Evolutionary conservation across 2,329 filamentous ascomycete genomes (phyloP).

Genomic region (Alternaria consortialis): DNA sequence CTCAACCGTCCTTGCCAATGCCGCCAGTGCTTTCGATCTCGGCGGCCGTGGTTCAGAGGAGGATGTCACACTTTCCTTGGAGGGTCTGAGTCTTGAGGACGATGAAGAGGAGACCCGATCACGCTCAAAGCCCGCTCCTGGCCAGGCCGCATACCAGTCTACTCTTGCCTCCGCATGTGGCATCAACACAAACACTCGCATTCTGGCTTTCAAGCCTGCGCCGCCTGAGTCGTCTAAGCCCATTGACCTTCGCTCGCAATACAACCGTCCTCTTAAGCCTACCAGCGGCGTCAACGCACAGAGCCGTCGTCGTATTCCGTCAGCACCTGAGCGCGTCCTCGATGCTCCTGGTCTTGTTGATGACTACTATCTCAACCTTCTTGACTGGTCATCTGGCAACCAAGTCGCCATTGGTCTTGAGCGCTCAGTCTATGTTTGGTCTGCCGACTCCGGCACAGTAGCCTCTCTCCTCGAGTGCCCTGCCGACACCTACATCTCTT

Average conservation of each 20-base stretch:
- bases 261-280: constrained; percentile 93
- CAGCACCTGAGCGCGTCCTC: constrained; percentile 92
- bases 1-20: constrained; percentile 78
- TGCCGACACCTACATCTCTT: constrained; percentile 94
- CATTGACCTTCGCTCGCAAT: constrained; percentile 95
- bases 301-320: constrained; percentile 89
- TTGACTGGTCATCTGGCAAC: constrained; percentile 98
- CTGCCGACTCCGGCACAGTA: constrained; percentile 89
- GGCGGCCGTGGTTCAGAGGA: constrained; percentile 70
- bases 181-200: constrained; percentile 91
- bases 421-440: constrained; percentile 98
- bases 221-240: constrained; percentile 98
- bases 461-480: constrained; percentile 87
- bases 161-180: constrained; percentile 90
- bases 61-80: constrained; percentile 78
- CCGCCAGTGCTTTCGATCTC: constrained; percentile 72
- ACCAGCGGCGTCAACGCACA: constrained; percentile 78
- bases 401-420: constrained; percentile 98
- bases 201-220: constrained; percentile 97
- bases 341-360: constrained; percentile 96
- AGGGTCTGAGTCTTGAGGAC: constrained; percentile 79
- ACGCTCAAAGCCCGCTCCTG: constrained; percentile 82
- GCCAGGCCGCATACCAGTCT: constrained; percentile 89
- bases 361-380: constrained; percentile 98
- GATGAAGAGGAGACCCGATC: constrained; percentile 68